Evolutionary conservation across 441 rosid species (phyloP), one percentile per base, ranked within the genome.

Genomic region (Gossypium schwendimanii): DNA sequence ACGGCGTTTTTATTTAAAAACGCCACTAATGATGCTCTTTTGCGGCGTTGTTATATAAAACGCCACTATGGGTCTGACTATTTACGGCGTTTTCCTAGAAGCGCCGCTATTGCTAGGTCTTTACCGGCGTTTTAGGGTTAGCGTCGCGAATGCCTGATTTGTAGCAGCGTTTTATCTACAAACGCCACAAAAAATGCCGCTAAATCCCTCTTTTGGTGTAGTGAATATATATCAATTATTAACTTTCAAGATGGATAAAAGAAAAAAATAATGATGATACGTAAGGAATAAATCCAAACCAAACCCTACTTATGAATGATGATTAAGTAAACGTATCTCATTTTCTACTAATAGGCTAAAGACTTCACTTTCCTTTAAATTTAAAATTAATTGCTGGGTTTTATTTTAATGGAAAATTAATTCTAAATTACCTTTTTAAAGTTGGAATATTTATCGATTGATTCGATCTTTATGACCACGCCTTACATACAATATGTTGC

Each of bases 221-320:
- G 3, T 23, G 21, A 26, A 3, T 64, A 18, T 53, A 52, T 70
- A 5, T 9, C 21, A 52, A 31, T 64, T 33, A 17, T 3, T 9
- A 36, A 28, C 1, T 10, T 18, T 9, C 0, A 21, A 20, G 53
- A 69, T 17, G 36, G 33, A 54, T 36, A 6, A 57, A 47, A 6
- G 54, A 6, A 65, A 69, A 10, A 47, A 64, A 63, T 49, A 57
- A 70, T 41, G 26, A 11, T 52, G 64, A 75, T 18, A 28, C 6
- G 2, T 62, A 33, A 73, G 15, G 57, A 67, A 61, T 69, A 57
- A 77, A 76, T 73, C 79, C 79, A 58, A 76, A 84, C 86, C 93
- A 82, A 81, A 86, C 84, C 90, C 89, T 88, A 87, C 93, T 84
- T 41, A 73, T 72, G 39, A 65, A 73, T 70, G 39, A 65, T 68